phyloP scores from a whole-genome alignment of 805 yeast genomes.

The Ogataea haglerorum region DNA sequence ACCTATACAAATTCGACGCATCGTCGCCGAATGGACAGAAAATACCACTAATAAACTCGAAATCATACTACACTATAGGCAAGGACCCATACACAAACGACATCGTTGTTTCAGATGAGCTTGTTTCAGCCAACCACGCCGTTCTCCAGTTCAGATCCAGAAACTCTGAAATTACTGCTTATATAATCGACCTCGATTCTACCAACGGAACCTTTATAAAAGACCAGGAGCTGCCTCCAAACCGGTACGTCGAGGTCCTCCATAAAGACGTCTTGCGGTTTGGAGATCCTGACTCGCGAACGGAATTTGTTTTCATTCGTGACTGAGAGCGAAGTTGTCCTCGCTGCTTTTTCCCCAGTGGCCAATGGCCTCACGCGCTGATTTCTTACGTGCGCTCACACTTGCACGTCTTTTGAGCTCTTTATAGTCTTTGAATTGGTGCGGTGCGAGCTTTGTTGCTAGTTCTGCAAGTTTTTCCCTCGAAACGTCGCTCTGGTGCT shows the following conservation, averaged over 20 bases:
- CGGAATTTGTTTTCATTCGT: slow-evolving; percentile 24
- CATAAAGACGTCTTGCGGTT: slow-evolving; percentile 25
- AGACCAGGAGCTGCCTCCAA: slow-evolving; percentile 25
- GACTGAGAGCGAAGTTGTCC: slow-evolving; percentile 10
- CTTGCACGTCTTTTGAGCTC: background rate
- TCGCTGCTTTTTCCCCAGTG: slow-evolving; percentile 1
- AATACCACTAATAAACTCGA: slow-evolving; percentile 20
- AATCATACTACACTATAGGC: slow-evolving; percentile 29
- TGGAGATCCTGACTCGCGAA: slow-evolving; percentile 25
- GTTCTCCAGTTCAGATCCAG: slow-evolving; percentile 27
- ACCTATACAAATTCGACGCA: slow-evolving; percentile 19
- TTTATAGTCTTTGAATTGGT: background rate
- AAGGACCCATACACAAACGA: slow-evolving; percentile 20
- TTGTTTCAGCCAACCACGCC: slow-evolving; percentile 29
- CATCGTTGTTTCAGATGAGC: slow-evolving; percentile 18
- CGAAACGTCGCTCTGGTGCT: slow-evolving; percentile 4
- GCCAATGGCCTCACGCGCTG: slow-evolving; percentile 7
- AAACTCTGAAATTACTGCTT: slow-evolving; percentile 11
- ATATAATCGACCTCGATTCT: slow-evolving; percentile 29
- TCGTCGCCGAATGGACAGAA: slow-evolving; percentile 10
- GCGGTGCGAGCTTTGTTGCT: background rate
- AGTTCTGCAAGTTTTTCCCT: background rate
- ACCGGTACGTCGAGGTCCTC: slow-evolving; percentile 26
- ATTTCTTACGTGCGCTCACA: background rate
- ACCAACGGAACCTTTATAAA: slow-evolving; percentile 32